phyloP scores from a whole-genome alignment of 805 yeast genomes.

The Soucietia sequanensis region DNA sequence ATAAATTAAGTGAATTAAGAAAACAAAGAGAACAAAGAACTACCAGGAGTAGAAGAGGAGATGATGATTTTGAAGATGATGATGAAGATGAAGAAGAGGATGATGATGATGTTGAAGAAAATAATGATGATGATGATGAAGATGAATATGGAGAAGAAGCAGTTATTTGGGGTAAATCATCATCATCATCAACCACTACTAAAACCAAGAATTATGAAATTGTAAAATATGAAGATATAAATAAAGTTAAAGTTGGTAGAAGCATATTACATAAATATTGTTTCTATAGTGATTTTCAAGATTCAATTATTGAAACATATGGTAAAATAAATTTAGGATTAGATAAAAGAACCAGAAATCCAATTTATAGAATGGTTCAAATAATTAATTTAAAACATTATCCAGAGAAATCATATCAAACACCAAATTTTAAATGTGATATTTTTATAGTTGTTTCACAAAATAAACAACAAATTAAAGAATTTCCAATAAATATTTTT shows the following conservation, averaged over 20 bases:
- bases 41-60: slow-evolving; percentile 33
- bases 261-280: slow-evolving; percentile 70
- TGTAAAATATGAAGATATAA: slow-evolving; percentile 63
- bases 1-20: slow-evolving; percentile 69
- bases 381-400: slow-evolving; percentile 59
- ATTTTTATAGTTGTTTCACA: slow-evolving; percentile 72
- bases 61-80: slow-evolving; percentile 38
- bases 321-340: slow-evolving; percentile 82
- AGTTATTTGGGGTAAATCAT: slow-evolving; percentile 38
- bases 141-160: slow-evolving; percentile 29
- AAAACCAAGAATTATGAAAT: slow-evolving; percentile 30
- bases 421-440: slow-evolving; percentile 45
- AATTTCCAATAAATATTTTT: slow-evolving; percentile 73
- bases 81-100: slow-evolving; percentile 44
- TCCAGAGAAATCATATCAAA: slow-evolving; percentile 41
- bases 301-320: slow-evolving; percentile 66
- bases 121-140: slow-evolving; percentile 43
- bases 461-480: slow-evolving; percentile 69
- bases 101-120: slow-evolving; percentile 41
- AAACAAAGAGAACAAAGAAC: slow-evolving; percentile 70
- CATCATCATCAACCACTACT: slow-evolving; percentile 16
- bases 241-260: slow-evolving; percentile 75
- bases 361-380: slow-evolving; percentile 80
- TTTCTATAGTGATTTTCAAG: slow-evolving; percentile 79
- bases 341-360: slow-evolving; percentile 57